Percentiles rank a stretch among this genome's conserved stretches.
Evolutionary conservation across 345 rosid species (phyloP).

Genomic region (Combretum micranthum): DNA sequence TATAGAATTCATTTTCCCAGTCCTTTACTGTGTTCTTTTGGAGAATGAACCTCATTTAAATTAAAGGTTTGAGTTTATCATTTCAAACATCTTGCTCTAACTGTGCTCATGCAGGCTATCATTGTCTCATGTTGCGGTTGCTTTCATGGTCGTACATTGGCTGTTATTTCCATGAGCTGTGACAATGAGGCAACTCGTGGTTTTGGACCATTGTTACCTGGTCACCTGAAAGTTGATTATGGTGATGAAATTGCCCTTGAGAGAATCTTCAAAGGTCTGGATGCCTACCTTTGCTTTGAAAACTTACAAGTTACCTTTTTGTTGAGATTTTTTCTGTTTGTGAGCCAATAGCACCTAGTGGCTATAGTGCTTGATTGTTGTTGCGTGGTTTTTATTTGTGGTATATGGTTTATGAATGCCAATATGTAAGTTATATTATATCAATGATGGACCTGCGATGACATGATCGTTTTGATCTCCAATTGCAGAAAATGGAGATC

Average conservation of each 20-base stretch:
- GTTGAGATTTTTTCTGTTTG: too few species aligned
- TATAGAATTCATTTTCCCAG: neutral
- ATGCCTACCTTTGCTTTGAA: too few species aligned
- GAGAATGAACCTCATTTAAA: constrained; percentile 5
- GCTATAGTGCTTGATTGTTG: too few species aligned
- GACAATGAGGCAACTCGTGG: constrained; percentile 95
- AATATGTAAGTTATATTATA: neutral
- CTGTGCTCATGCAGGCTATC: constrained; percentile 48
- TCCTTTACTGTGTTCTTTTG: neutral
- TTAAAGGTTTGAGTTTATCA: neutral
- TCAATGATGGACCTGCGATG: neutral
- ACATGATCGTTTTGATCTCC: neutral
- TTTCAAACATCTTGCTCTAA: constrained; percentile 5
- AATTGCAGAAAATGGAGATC: constrained; percentile 55
- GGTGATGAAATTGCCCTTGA: constrained; percentile 71
- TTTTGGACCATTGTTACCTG: constrained; percentile 85
- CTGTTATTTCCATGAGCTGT: constrained; percentile 95
- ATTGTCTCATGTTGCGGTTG: constrained; percentile 97
- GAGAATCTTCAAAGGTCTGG: constrained; percentile 65
- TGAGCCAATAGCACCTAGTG: too few species aligned
- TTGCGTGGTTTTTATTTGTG: too few species aligned
- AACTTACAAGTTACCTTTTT: too few species aligned
- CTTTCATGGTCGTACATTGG: constrained; percentile 97
- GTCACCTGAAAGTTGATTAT: constrained; percentile 92
- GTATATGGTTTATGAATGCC: neutral